Evolutionary conservation across 2,329 filamentous ascomycete genomes (phyloP), one percentile per base, ranked within the genome.

Genomic region (Scedosporium minutisporum): DNA sequence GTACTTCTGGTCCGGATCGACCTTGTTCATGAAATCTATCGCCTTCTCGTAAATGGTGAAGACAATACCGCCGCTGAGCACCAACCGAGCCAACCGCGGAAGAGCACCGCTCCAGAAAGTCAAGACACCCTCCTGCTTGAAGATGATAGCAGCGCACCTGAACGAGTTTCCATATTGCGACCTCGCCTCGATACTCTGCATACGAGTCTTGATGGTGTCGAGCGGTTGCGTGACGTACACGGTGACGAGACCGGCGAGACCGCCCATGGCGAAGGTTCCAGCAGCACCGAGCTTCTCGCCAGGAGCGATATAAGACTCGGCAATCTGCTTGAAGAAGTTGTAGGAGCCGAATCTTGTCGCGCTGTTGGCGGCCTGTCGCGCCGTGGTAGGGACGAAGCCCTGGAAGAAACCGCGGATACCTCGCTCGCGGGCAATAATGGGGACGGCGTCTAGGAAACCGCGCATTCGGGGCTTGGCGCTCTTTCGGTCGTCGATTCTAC

Each of bases 41-140:
- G 88, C 90, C 83, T 97, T 97, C 79, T 97, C 93, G 73, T 97
- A 95, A 87, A 97, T 96, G 23, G 95, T 96, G 72, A 99, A 99
- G 48, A 99, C 95, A 71, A 99, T 96, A 18, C 95, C 95, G 63
- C 95, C 95, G 71, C 92, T 97, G 75, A 97, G 75, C 51, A 97
- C 89, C 68, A 99, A 74, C 63, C 95, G 82, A 25, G 87, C 93
- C 69, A 99, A 75, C 62, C 95, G 82, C 1, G 95, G 95, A 68
- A 97, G 71, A 23, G 95, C 93, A 27, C 95, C 95, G 68, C 90
- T 93, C 95, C 95, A 99, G 67, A 97, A 90, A 0, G 93, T 96
- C 48, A 93, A 73, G 12, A 97, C 63, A 2, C 95, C 93, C 76
- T 99, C 95, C 61, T 97, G 87, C 75, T 86, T 90, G 74, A 95